Percentiles rank a stretch among this genome's conserved stretches.
These are phyloP conservation scores for Oryza longistaminata DNA, from an alignment of 176 grass and related monocot species.

Conservation along the genomic window DNA sequence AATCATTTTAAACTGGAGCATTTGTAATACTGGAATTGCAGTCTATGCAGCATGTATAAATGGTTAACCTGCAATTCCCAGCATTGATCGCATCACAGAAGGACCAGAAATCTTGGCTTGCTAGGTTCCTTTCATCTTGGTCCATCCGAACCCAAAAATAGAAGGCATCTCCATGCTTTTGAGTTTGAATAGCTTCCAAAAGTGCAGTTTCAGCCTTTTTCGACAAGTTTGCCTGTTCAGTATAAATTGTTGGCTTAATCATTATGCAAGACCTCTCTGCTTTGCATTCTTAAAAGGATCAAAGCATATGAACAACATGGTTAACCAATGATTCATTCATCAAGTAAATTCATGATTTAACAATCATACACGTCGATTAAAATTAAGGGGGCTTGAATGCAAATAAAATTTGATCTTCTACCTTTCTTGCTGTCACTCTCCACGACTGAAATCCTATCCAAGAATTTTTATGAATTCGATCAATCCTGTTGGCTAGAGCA, in stretches of 20 bases:
- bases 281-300: conserved; percentile 10
- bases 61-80: conserved; percentile 92
- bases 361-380: not conserved
- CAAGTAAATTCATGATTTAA: conserved; percentile 7
- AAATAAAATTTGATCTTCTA: conserved; percentile 32
- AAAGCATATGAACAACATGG: conserved; percentile 9
- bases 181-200: conserved; percentile 69
- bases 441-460: conserved; percentile 99
- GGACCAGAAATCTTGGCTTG: conserved; percentile 78
- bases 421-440: conserved; percentile 85
- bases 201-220: conserved; percentile 72
- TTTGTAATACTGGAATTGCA: not conserved
- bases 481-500: conserved; percentile 79
- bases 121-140: conserved; percentile 72
- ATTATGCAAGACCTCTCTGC: conserved; percentile 1
- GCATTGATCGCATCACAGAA: conserved; percentile 93
- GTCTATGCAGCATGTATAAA: conserved; percentile 26
- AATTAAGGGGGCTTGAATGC: not conserved
- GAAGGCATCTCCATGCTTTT: conserved; percentile 87
- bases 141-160: conserved; percentile 99
- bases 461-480: conserved; percentile 86
- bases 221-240: conserved; percentile 62
- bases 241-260: conserved; percentile 5
- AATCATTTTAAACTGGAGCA: conserved; percentile 2
- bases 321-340: conserved; percentile 3